These are phyloP conservation scores for Oenanthe javanica DNA, from an alignment of 140 eudicot species.

Conservation along the genomic window DNA sequence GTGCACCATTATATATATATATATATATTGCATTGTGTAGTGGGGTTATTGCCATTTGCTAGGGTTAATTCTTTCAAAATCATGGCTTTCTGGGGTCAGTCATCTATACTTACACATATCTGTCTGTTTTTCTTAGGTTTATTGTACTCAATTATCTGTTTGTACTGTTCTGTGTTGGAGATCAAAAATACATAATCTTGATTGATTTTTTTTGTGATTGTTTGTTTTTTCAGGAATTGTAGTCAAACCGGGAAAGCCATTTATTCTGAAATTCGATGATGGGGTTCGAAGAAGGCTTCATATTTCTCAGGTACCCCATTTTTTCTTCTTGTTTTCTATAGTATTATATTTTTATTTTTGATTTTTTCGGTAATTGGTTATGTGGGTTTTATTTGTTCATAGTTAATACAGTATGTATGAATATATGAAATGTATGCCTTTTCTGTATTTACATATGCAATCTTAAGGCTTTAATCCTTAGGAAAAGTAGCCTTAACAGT, in stretches of 20 bases:
- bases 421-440: neutral
- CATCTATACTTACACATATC: neutral
- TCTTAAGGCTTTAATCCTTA: too few relatives aligned
- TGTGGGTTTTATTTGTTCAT: neutral
- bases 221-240: constrained; percentile 41
- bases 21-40: too few relatives aligned
- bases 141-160: neutral
- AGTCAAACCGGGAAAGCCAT: constrained; percentile 78
- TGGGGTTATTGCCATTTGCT: too few relatives aligned
- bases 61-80: neutral
- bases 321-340: neutral
- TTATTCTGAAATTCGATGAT: constrained; percentile 41
- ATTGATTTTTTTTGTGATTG: neutral
- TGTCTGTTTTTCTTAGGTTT: neutral
- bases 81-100: constrained; percentile 78
- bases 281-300: constrained; percentile 77
- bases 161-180: neutral
- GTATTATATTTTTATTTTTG: neutral
- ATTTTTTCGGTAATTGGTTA: neutral
- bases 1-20: too few relatives aligned
- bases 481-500: too few relatives aligned
- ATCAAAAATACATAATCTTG: neutral
- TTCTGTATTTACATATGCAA: too few relatives aligned
- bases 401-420: neutral
- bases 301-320: constrained; percentile 59